Conservation (phyloP, 225 moss, liverwort and hornwort genomes). For the Thuidium tamariscinum region DNA sequence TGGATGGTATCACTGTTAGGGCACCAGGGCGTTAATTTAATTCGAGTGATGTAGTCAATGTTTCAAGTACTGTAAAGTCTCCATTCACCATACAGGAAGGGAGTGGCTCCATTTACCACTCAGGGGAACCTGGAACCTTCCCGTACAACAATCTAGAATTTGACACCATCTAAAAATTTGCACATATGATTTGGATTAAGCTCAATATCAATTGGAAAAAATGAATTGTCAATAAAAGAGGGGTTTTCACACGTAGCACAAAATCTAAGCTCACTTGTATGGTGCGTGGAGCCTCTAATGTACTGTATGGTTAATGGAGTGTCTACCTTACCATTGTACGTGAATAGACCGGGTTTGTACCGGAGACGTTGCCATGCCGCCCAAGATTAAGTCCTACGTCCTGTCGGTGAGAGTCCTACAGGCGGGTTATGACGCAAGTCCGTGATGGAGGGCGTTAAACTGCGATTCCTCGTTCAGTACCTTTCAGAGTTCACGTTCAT, state of each 20-base stretch:
- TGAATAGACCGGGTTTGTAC: background rate
- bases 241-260: background rate
- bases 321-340: background rate
- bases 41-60: background rate
- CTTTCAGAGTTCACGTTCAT: background rate
- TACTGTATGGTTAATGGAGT: background rate
- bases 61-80: background rate
- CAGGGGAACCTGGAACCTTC: background rate
- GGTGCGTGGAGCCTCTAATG: background rate
- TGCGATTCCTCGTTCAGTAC: background rate
- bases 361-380: background rate
- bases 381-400: background rate
- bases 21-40: background rate
- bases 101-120: background rate
- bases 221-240: background rate
- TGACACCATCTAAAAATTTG: background rate
- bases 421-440: background rate
- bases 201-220: background rate
- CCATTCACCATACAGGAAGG: background rate
- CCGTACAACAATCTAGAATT: background rate
- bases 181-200: background rate
- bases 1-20: background rate
- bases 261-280: background rate
- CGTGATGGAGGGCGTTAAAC: background rate
- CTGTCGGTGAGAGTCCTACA: background rate